phyloP scores from a whole-genome alignment of 176 grass and related monocot species.

The Zea luxurians region DNA sequence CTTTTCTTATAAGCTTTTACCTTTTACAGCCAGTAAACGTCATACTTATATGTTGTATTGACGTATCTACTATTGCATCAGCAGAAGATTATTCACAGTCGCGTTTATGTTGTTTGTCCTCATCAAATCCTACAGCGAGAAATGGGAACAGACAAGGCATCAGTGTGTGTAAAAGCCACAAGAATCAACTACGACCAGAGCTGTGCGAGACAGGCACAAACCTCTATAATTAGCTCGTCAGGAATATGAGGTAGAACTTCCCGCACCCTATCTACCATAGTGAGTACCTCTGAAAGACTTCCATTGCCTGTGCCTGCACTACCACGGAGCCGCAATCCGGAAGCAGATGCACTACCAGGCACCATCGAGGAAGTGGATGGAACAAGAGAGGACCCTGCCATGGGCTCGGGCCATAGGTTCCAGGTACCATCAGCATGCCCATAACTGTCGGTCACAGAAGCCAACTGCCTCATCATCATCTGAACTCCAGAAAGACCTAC shows the following conservation, averaged over 20 bases:
- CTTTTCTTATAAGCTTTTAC: constrained; percentile 47
- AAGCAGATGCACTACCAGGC: constrained; percentile 50
- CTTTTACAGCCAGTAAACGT: constrained; percentile 45
- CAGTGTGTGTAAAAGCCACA: constrained; percentile 9
- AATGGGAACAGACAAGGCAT: constrained; percentile 15
- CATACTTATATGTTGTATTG: constrained; percentile 40
- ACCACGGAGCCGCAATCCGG: constrained; percentile 55
- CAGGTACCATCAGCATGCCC: constrained; percentile 58
- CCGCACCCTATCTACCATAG: constrained; percentile 89
- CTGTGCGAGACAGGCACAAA: constrained; percentile 29
- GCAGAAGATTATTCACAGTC: constrained; percentile 99
- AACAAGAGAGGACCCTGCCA: constrained; percentile 48
- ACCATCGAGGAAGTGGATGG: constrained; percentile 53
- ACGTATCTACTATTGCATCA: constrained; percentile 62
- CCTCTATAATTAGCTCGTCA: constrained; percentile 94
- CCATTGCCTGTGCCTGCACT: constrained; percentile 46
- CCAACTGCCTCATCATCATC: constrained; percentile 99
- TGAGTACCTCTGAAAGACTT: constrained; percentile 56
- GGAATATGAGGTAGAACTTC: constrained; percentile 93
- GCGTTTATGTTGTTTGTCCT: constrained; percentile 96
- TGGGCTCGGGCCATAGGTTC: constrained; percentile 59
- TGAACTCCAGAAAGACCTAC: constrained; percentile 85
- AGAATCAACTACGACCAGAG: constrained; percentile 13
- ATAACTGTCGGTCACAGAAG: constrained; percentile 75
- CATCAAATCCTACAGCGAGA: constrained; percentile 73